These are phyloP conservation scores for Scedosporium minutisporum DNA, from an alignment of 2,329 filamentous ascomycete species.

Conservation along the genomic window DNA sequence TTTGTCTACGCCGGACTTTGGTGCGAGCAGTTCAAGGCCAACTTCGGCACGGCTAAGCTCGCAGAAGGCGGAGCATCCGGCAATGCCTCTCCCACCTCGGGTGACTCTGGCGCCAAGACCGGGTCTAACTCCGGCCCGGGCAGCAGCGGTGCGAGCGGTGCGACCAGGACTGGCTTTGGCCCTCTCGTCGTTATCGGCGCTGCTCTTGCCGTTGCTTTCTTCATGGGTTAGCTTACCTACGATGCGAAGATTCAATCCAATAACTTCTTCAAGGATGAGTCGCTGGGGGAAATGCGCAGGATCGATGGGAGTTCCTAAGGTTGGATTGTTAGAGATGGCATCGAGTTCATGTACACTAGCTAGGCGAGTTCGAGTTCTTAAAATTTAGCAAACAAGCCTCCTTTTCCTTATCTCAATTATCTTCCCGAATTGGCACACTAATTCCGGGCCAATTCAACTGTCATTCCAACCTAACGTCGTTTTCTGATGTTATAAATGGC, in stretches of 20 bases:
- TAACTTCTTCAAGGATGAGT: not conserved
- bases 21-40: slow-evolving; percentile 15
- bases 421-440: too few relatives aligned
- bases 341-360: not conserved
- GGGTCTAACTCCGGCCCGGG: not conserved
- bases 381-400: too few relatives aligned
- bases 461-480: too few relatives aligned
- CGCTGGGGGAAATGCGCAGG: not conserved
- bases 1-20: slow-evolving; percentile 15
- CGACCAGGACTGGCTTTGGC: not conserved
- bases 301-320: not conserved
- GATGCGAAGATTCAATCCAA: not conserved
- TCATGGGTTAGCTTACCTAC: not conserved
- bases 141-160: not conserved
- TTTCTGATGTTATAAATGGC: too few relatives aligned
- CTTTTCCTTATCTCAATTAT: too few relatives aligned
- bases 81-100: not conserved
- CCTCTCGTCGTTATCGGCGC: not conserved
- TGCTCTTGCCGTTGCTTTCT: not conserved
- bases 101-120: not conserved
- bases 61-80: not conserved
- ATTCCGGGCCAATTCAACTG: too few relatives aligned
- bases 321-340: not conserved
- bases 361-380: not conserved
- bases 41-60: slow-evolving; percentile 15